A percentile compares a stretch with the other conserved stretches of the same genome.
Conservation (phyloP, 495 filamentous ascomycete genomes). For the Aspergillus nanangensis region DNA sequence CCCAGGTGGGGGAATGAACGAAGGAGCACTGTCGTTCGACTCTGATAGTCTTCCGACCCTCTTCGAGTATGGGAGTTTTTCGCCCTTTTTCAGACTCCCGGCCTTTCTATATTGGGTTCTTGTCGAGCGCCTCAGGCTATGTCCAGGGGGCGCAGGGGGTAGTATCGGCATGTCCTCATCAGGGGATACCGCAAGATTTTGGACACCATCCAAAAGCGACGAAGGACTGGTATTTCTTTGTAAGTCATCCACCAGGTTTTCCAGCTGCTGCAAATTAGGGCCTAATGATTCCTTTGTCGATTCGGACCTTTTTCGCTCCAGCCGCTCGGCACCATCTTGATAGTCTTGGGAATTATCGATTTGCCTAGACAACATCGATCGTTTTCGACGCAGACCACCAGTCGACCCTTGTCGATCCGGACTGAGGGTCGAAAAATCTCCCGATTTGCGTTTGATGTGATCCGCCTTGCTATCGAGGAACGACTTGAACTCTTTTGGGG, state of each 20-base stretch:
- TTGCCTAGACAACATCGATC: slow-evolving; percentile 92
- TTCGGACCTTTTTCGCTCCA: slow-evolving; percentile 71
- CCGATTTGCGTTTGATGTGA: slow-evolving; percentile 78
- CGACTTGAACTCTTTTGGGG: slow-evolving; percentile 93
- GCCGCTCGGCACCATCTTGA: slow-evolving; percentile 79
- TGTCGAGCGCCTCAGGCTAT: slow-evolving; percentile 81
- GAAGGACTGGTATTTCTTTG: too few species aligned
- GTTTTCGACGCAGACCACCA: slow-evolving; percentile 73
- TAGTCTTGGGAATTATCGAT: slow-evolving; percentile 76
- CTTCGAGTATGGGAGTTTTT: slow-evolving; percentile 72
- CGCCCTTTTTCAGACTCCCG: slow-evolving; percentile 80
- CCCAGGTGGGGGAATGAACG: slow-evolving; percentile 27
- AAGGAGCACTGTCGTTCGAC: slow-evolving; percentile 50
- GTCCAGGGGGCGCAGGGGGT: slow-evolving; percentile 64
- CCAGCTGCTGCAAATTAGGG: slow-evolving; percentile 63
- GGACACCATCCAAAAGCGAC: slow-evolving; percentile 29
- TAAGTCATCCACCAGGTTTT: slow-evolving; percentile 80
- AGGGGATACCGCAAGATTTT: slow-evolving; percentile 44
- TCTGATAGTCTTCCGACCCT: slow-evolving; percentile 58
- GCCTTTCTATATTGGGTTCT: slow-evolving; percentile 81
- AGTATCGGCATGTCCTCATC: slow-evolving; percentile 87
- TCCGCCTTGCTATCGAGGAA: slow-evolving; percentile 92
- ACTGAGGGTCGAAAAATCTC: slow-evolving; percentile 61
- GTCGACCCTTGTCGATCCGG: slow-evolving; percentile 56
- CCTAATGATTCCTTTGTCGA: slow-evolving; percentile 53